Conservation (phyloP, 805 yeast genomes). For the Maudiozyma bulderi region DNA sequence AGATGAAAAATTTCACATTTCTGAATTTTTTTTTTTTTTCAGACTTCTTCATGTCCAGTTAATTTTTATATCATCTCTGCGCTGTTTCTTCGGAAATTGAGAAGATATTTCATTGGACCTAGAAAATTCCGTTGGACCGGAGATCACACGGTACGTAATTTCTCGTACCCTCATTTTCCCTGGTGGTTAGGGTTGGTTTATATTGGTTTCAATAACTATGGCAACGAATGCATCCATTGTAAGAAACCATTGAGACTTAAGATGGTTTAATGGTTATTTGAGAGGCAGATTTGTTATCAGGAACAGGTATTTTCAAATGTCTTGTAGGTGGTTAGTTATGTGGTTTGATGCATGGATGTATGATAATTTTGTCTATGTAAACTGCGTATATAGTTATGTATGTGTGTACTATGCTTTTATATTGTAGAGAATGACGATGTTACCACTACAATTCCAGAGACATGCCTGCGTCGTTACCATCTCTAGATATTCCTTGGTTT, state of each 20-base stretch:
- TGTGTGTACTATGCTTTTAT: neutral
- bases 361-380: neutral
- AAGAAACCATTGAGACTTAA: too few relatives aligned
- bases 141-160: neutral
- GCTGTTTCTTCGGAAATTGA: too few relatives aligned
- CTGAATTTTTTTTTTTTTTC: too few relatives aligned
- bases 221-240: neutral
- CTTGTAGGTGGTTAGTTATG: neutral
- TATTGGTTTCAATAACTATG: neutral
- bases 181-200: neutral
- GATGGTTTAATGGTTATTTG: too few relatives aligned
- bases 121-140: neutral
- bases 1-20: too few relatives aligned
- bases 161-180: neutral
- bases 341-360: neutral
- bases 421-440: neutral
- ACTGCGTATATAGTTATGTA: neutral
- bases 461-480: conserved; percentile 20
- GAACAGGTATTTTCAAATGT: too few relatives aligned
- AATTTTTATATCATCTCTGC: too few relatives aligned
- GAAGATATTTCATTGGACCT: too few relatives aligned
- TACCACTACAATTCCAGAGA: conserved; percentile 13
- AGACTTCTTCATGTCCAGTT: too few relatives aligned
- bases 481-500: conserved; percentile 3
- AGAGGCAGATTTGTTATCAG: too few relatives aligned